phyloP scores from a whole-genome alignment of 1,139 yeast species.

The Suhomyces terraborum region DNA sequence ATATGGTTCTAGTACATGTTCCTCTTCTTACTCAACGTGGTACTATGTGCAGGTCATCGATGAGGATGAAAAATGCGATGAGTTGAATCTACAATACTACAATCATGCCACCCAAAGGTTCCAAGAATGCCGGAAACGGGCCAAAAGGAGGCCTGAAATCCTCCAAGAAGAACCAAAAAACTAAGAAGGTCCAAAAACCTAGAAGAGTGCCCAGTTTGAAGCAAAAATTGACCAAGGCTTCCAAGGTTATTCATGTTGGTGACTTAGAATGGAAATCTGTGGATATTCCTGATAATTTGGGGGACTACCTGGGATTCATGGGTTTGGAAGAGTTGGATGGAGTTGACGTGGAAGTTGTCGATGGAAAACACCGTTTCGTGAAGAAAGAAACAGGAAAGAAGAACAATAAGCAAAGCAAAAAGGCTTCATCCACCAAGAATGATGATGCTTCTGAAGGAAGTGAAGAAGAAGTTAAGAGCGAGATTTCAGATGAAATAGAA shows the following conservation, averaged over 20 bases:
- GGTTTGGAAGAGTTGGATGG: conserved; percentile 95
- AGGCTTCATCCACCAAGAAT: background rate
- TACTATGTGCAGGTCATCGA: conserved; percentile 1
- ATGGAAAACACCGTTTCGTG: conserved; percentile 66
- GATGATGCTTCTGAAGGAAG: conserved; percentile 5
- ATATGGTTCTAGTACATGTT: too few species aligned
- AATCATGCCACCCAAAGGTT: conserved; percentile 1
- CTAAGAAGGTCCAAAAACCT: conserved; percentile 15
- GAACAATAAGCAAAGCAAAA: background rate
- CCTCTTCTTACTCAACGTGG: background rate
- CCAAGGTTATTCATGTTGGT: conserved; percentile 51
- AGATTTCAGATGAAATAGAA: background rate
- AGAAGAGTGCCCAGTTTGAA: conserved; percentile 32
- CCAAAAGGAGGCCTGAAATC: conserved; percentile 1
- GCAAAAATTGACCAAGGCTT: conserved; percentile 35
- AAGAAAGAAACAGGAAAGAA: background rate
- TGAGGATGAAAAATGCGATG: conserved; percentile 8
- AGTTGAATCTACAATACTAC: background rate
- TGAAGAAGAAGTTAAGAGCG: conserved; percentile 9
- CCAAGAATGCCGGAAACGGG: conserved; percentile 1
- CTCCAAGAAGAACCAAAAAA: conserved; percentile 11
- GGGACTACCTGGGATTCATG: conserved; percentile 85
- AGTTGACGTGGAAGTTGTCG: conserved; percentile 70
- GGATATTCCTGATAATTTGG: conserved; percentile 79
- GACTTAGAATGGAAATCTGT: conserved; percentile 77